Percentiles rank a stretch among this genome's conserved stretches.
These are phyloP conservation scores for Rhododendron simsii DNA, from an alignment of 148 eudicot species.

Conservation along the genomic window DNA sequence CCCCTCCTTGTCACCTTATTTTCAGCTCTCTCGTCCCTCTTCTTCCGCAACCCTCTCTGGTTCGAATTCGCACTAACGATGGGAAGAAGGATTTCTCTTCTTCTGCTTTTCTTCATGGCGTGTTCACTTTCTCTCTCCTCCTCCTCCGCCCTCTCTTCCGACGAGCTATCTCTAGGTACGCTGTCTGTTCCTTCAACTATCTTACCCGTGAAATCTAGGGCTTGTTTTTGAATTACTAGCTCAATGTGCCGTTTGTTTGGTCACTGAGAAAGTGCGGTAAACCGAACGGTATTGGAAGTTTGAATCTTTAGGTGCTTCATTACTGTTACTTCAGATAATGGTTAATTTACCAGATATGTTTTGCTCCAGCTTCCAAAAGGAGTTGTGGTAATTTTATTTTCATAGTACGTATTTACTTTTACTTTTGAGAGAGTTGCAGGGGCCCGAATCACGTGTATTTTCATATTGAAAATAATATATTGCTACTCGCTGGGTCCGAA, in stretches of 20 bases:
- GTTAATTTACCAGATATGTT: background rate
- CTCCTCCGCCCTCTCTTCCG: background rate
- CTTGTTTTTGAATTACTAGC: conserved; percentile 9
- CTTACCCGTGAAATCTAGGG: conserved; percentile 10
- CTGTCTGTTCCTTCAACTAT: background rate
- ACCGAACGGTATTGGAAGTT: background rate
- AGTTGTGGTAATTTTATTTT: background rate
- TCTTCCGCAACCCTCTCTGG: background rate
- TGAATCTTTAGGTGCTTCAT: background rate
- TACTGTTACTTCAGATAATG: background rate
- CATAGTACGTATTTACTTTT: too few relatives aligned
- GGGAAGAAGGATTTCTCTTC: background rate
- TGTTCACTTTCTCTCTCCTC: background rate
- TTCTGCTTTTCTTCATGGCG: conserved; percentile 19
- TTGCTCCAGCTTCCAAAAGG: background rate
- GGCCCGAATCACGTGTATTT: too few relatives aligned
- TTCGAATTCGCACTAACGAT: background rate
- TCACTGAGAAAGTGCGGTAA: background rate
- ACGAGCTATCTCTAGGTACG: conserved; percentile 36
- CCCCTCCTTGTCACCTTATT: background rate
- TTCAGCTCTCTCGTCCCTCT: background rate
- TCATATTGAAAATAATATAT: too few relatives aligned
- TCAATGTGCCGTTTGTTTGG: background rate
- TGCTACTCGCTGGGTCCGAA: too few relatives aligned
- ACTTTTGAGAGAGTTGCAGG: too few relatives aligned